Evolutionary conservation across 768 basidiomycete species (phyloP).

Genomic region (Coprinopsis marcescibilis): DNA sequence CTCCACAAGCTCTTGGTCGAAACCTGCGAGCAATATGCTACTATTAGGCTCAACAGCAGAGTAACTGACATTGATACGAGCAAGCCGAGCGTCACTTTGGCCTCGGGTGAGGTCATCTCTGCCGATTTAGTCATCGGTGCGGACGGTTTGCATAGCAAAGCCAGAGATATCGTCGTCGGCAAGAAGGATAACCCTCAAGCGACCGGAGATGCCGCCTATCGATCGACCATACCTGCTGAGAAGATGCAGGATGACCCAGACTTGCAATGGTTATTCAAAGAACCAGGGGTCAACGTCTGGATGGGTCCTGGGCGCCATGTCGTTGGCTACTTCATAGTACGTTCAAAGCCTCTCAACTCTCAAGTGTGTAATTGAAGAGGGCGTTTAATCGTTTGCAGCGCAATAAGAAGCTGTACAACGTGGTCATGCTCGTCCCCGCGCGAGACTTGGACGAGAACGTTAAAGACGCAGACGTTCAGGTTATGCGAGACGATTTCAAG

Average conservation of each 20-base stretch:
- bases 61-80: conserved; percentile 23
- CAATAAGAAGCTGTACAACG: conserved; percentile 36
- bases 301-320: conserved; percentile 44
- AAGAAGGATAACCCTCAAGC: conserved; percentile 39
- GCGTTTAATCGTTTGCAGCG: conserved; percentile 17
- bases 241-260: conserved; percentile 46
- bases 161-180: conserved; percentile 44
- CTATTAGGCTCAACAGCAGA: conserved; percentile 28
- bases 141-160: conserved; percentile 44
- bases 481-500: conserved; percentile 41
- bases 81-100: conserved; percentile 30
- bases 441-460: conserved; percentile 36
- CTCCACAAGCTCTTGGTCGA: conserved; percentile 34
- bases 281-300: conserved; percentile 51
- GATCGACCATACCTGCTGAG: conserved; percentile 44
- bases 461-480: conserved; percentile 33
- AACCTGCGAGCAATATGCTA: conserved; percentile 30
- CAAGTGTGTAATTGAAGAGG: not conserved
- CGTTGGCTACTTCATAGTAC: conserved; percentile 32
- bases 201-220: conserved; percentile 62
- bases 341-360: conserved; percentile 16
- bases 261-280: conserved; percentile 43
- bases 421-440: conserved; percentile 36
- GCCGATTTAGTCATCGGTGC: conserved; percentile 43
- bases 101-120: conserved; percentile 34